Evolutionary conservation across 2,329 filamentous ascomycete genomes (phyloP), one percentile per base, ranked within the genome.

Genomic region (Hypoxylon rubiginosum): DNA sequence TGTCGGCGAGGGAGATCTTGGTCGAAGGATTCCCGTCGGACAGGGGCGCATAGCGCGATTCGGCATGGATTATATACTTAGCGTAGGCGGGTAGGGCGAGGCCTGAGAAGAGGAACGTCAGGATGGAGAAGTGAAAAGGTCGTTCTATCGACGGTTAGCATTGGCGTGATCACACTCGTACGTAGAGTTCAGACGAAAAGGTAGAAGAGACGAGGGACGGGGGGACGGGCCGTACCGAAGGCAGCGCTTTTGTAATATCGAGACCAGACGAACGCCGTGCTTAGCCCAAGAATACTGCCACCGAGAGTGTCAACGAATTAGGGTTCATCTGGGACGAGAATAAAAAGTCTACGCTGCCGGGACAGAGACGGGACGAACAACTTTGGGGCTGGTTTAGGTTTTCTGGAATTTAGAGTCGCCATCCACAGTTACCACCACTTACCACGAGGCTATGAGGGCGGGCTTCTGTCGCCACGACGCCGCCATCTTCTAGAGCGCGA

Each of bases 171-270:
- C 17, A 13, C 34, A 17, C 4, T 17, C 15, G 39, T 17, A 10
- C 9, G 11, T 45, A 19, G 43, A 11, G 7, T 10, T 11, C 8
- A 28, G 26, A 28, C 26, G 26, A 28, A 28, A 28, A 28, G 7
- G 26, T 28, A 28, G 26, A 28, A 4, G 7, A 7, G 26, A 28
- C n/a, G n/a, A n/a, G n/a, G n/a, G n/a, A n/a, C n/a, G n/a, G n/a
- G n/a, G 26, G 7, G 50, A 32, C 34, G 54, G 53, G 52, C 51
- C 71, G 67, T 78, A 80, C 78, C 78, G 64, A 79, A 80, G 17
- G 78, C 76, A 43, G 78, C 76, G 64, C 78, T 79, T 57, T 64
- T 74, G 59, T 76, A 75, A 63, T 77, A 80, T 62, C 78, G 72
- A 13, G 71, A 74, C 21, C 75, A 76, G 58, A 79, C 58, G 60